Evolutionary conservation across 2,329 filamentous ascomycete species (phyloP).

Genomic region (Davidsoniella australis): DNA sequence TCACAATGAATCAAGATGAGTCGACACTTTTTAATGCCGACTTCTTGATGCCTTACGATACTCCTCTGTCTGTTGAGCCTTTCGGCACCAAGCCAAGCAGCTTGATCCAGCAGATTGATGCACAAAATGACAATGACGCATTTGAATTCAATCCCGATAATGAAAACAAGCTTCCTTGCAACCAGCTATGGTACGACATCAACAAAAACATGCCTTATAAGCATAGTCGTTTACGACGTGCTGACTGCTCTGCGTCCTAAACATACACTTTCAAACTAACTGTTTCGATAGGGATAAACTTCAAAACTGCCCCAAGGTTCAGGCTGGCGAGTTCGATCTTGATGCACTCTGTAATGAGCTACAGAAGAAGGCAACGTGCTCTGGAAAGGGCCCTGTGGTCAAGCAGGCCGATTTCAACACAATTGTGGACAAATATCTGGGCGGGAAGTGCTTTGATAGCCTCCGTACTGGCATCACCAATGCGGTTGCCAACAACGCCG

Average conservation of each 20-base stretch:
- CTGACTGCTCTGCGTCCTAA: too few relatives aligned
- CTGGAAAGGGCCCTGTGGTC: slow-evolving; percentile 75
- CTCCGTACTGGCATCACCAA: neutral
- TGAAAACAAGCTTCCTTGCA: slow-evolving; percentile 16
- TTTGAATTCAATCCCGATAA: slow-evolving; percentile 40
- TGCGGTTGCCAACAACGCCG: too few relatives aligned
- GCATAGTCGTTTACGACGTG: too few relatives aligned
- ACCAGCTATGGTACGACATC: slow-evolving; percentile 10
- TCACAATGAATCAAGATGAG: slow-evolving; percentile 28
- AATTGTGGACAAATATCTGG: slow-evolving; percentile 50
- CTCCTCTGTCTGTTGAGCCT: slow-evolving; percentile 22
- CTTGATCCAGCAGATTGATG: slow-evolving; percentile 9
- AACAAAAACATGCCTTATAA: neutral
- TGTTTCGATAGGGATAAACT: slow-evolving; percentile 54
- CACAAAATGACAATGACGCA: slow-evolving; percentile 42
- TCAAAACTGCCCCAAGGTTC: slow-evolving; percentile 71
- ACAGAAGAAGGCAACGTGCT: slow-evolving; percentile 90
- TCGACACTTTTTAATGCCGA: slow-evolving; percentile 48
- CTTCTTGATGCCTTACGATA: slow-evolving; percentile 67
- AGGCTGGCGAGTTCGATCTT: slow-evolving; percentile 81
- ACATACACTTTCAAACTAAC: slow-evolving; percentile 2
- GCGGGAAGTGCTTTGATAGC: slow-evolving; percentile 20
- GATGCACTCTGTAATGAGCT: slow-evolving; percentile 85
- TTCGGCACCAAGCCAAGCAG: slow-evolving; percentile 1
- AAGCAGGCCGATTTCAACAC: slow-evolving; percentile 76